A percentile compares a stretch with the other conserved stretches of the same genome.
Conservation (phyloP, 805 yeast genomes). For the Sungouiozyma intestinalis region DNA sequence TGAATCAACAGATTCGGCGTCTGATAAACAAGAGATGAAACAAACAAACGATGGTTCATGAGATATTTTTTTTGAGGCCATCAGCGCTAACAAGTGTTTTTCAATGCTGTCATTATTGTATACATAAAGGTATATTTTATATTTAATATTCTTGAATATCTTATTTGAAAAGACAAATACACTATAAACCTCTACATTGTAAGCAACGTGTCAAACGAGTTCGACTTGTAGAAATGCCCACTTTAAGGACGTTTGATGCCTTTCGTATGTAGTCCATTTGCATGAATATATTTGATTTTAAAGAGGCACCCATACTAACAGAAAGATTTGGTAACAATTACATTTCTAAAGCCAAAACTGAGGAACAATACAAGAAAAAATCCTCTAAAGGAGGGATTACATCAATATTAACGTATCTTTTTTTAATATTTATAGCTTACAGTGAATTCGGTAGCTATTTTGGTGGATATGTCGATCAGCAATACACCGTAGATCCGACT, state of each 20-base stretch:
- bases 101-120: too few species aligned
- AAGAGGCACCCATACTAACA: constrained; percentile 1
- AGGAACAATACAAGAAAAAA: constrained; percentile 58
- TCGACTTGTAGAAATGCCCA: too few species aligned
- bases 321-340: neutral
- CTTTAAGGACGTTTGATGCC: constrained; percentile 54
- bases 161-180: too few species aligned
- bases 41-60: neutral
- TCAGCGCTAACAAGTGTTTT: too few species aligned
- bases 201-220: too few species aligned
- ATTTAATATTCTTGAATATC: too few species aligned
- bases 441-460: constrained; percentile 74
- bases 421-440: constrained; percentile 63
- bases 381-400: constrained; percentile 71
- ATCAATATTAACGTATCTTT: constrained; percentile 51
- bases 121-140: too few species aligned
- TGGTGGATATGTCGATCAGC: constrained; percentile 73
- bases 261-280: constrained; percentile 39
- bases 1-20: neutral
- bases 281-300: neutral
- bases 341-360: constrained; percentile 38
- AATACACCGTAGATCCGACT: constrained; percentile 60
- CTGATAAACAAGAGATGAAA: neutral
- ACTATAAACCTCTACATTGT: too few species aligned
- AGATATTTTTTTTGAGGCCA: neutral